Conservation (phyloP, 2,329 filamentous ascomycete genomes). For the Aspergillus arachidicola region DNA sequence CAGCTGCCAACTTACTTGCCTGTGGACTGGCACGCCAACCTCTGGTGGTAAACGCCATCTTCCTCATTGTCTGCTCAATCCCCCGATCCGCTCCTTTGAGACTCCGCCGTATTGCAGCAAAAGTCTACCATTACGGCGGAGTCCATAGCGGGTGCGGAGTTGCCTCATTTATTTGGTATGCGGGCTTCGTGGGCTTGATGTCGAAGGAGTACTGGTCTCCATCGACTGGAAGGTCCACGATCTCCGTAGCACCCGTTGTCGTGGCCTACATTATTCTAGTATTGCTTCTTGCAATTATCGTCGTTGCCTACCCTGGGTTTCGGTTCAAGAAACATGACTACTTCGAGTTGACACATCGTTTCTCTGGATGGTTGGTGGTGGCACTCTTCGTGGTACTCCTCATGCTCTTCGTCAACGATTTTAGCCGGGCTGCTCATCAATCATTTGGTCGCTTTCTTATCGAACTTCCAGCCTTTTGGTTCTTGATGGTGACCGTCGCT, state of each 20-base stretch:
- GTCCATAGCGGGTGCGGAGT: constrained; percentile 56
- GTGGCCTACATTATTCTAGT: constrained; percentile 61
- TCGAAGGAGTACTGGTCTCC: constrained; percentile 37
- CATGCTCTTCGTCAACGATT: constrained; percentile 56
- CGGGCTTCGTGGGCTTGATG: constrained; percentile 39
- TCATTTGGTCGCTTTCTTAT: constrained; percentile 46
- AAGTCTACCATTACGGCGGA: constrained; percentile 58
- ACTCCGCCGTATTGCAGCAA: constrained; percentile 50
- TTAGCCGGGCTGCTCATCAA: constrained; percentile 37
- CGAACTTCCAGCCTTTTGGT: constrained; percentile 64
- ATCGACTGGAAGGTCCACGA: constrained; percentile 15
- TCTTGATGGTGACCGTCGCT: constrained; percentile 64
- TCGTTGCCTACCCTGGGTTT: constrained; percentile 65
- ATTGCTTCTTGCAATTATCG: constrained; percentile 62
- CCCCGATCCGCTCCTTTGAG: constrained; percentile 50
- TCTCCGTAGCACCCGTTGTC: constrained; percentile 47
- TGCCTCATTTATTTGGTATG: constrained; percentile 52
- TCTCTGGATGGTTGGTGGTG: constrained; percentile 70
- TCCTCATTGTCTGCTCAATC: constrained; percentile 47
- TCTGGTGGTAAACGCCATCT: constrained; percentile 56
- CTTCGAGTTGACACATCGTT: constrained; percentile 73
- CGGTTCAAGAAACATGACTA: constrained; percentile 66
- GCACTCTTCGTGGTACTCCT: constrained; percentile 67
- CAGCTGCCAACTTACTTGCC: constrained; percentile 50
- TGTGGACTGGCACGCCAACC: constrained; percentile 56